Evolutionary conservation across 2,329 filamentous ascomycete species (phyloP), one percentile per base, ranked within the genome.

Genomic region (Coniella lustricola): DNA sequence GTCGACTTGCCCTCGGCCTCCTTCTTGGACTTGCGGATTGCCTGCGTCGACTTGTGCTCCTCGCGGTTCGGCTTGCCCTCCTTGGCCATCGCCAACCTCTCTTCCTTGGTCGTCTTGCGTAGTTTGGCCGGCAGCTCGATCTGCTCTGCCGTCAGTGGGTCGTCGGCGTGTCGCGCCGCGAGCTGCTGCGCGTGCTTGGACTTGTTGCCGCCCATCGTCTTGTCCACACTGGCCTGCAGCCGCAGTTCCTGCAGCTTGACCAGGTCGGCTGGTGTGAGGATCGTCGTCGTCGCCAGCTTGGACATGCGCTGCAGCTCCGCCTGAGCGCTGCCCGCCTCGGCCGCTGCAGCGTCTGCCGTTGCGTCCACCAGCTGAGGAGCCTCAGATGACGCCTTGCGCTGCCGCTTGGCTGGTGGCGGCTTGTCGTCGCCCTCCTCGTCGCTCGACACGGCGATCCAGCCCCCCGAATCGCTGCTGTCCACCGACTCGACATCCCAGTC

Each of bases 221-320:
- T 84, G 55, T 85, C 81, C 40, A 97, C 70, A 32, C 80, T 78
- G 17, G 88, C 81, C 37, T 85, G 74, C 43, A 86, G 74, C 40
- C 88, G 87, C 20, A 98, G 82, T 67, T 96, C 91, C 53, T 88
- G 82, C 17, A 98, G 83, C 65, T 97, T 97, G 57, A 87, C 84
- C n/a, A 97, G 78, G 67, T 98, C 93, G 12, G 93, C 93, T 0
- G 93, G 93, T 0, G 93, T 98, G 53, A 98, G 82, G 56, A 98
- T 94, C 42, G 87, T 85, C 2, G 88, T 95, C 0, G 88, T 95
- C n/a, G 90, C 90, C 37, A 96, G 80, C 59, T 82, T 89, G 12
- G 84, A 82, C 56, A 82, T 77, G 53, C 73, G 70, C 48, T 72
- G 63, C 7, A 71, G 57, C 51, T 74, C 69, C 12, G 66, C 68